Evolutionary conservation across 768 basidiomycete species (phyloP).

Genomic region (Naganishia friedmannii): DNA sequence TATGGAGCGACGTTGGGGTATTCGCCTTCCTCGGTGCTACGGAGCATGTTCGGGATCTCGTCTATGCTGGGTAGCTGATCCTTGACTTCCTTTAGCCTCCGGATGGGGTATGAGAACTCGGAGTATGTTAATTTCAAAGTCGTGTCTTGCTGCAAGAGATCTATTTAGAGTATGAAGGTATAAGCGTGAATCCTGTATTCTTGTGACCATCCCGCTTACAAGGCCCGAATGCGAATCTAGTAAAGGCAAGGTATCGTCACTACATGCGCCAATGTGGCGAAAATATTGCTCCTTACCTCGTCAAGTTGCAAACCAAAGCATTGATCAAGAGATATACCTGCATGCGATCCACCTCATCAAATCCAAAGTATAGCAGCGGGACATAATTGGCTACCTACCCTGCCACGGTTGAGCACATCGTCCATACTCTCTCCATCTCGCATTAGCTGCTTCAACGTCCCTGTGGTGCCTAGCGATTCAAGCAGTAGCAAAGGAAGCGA

Average conservation of each 20-base stretch:
- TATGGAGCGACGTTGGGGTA: slow-evolving; percentile 42
- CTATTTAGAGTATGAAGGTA: background rate
- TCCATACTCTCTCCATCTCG: slow-evolving; percentile 34
- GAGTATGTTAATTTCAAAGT: slow-evolving; percentile 37
- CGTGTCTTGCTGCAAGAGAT: slow-evolving; percentile 39
- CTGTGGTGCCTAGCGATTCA: slow-evolving; percentile 42
- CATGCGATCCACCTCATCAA: background rate
- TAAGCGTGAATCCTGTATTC: background rate
- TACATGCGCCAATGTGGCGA: background rate
- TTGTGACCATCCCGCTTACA: slow-evolving; percentile 27
- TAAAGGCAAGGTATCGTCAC: background rate
- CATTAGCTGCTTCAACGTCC: slow-evolving; percentile 43
- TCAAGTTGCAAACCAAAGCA: slow-evolving; percentile 48
- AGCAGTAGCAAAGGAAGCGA: slow-evolving; percentile 48
- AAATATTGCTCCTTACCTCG: slow-evolving; percentile 29
- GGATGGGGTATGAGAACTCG: slow-evolving; percentile 36
- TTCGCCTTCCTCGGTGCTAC: slow-evolving; percentile 3
- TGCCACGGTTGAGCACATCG: slow-evolving; percentile 38
- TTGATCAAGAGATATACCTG: slow-evolving; percentile 48
- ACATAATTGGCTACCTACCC: slow-evolving; percentile 29
- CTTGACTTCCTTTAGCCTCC: slow-evolving; percentile 28
- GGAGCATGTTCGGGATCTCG: slow-evolving; percentile 4
- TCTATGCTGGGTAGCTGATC: slow-evolving; percentile 13
- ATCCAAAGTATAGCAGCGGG: background rate
- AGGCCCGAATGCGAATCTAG: slow-evolving; percentile 43